These are phyloP conservation scores for Insectozyma bohioensis DNA, from an alignment of 1,139 yeast genomes.

Conservation along the genomic window DNA sequence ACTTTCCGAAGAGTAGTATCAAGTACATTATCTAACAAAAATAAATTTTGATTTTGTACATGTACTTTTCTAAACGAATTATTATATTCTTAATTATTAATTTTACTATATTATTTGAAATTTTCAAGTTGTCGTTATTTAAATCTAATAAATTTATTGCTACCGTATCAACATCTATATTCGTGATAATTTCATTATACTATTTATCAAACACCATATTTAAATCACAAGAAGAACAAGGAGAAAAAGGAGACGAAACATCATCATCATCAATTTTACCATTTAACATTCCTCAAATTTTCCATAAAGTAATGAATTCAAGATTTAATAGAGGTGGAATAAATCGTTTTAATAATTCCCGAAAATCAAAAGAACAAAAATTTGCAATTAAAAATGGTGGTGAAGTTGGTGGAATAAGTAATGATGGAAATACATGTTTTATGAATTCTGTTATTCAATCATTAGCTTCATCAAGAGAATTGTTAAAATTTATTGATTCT, in stretches of 20 bases:
- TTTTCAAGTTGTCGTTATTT: slow-evolving; percentile 13
- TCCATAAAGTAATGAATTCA: slow-evolving; percentile 19
- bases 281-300: slow-evolving; percentile 15
- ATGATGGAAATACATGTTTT: slow-evolving; percentile 92
- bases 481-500: slow-evolving; percentile 56
- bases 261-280: slow-evolving; percentile 4
- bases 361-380: slow-evolving; percentile 27
- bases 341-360: slow-evolving; percentile 15
- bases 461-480: slow-evolving; percentile 69
- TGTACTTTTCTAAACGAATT: slow-evolving; percentile 7
- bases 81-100: slow-evolving; percentile 9
- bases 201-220: slow-evolving; percentile 9
- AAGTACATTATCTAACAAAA: too few species aligned
- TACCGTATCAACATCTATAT: slow-evolving; percentile 11
- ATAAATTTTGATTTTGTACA: too few species aligned
- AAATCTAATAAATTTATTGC: slow-evolving; percentile 12
- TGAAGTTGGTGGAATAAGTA: slow-evolving; percentile 77
- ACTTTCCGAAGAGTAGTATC: too few species aligned
- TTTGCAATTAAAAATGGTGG: slow-evolving; percentile 61
- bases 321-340: slow-evolving; percentile 10
- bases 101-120: slow-evolving; percentile 7
- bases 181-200: slow-evolving; percentile 11
- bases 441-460: slow-evolving; percentile 90
- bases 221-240: background rate
- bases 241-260: background rate